Percentiles rank a stretch among this genome's conserved stretches.
These are phyloP conservation scores for Neonectria sp. DNA, from an alignment of 2,329 filamentous ascomycete species.

Conservation along the genomic window DNA sequence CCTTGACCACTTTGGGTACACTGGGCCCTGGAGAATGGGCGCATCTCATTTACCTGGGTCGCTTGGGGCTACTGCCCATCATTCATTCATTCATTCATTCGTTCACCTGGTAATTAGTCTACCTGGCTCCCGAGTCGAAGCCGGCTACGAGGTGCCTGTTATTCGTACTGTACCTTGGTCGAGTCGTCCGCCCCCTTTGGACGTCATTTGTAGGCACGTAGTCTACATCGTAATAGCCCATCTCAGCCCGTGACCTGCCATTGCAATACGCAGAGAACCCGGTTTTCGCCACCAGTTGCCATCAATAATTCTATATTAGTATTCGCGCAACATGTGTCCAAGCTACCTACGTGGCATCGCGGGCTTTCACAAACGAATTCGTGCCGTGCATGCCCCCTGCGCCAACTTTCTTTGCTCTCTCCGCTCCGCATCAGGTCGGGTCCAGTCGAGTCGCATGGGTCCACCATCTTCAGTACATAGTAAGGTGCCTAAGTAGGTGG, in stretches of 20 bases:
- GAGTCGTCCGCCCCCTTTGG: not conserved
- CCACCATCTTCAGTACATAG: not conserved
- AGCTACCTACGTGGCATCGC: conserved; percentile 28
- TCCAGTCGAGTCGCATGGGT: conserved; percentile 20
- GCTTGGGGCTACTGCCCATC: conserved; percentile 11
- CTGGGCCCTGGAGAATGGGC: conserved; percentile 20
- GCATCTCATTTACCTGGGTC: conserved; percentile 29
- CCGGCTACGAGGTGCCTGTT: conserved; percentile 1
- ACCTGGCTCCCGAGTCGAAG: not conserved
- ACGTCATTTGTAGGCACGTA: not conserved
- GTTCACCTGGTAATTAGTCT: not conserved
- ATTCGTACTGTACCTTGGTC: not conserved
- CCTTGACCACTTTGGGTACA: conserved; percentile 27
- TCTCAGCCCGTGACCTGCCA: no score
- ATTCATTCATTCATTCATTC: not conserved
- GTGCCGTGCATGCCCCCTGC: conserved; percentile 16
- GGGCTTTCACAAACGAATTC: conserved; percentile 22
- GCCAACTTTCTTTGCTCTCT: conserved; percentile 19
- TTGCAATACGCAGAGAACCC: not conserved
- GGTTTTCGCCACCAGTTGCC: not conserved
- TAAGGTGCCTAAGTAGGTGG: conserved; percentile 11
- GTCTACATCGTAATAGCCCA: no score
- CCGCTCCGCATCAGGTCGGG: conserved; percentile 23
- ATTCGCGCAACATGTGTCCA: conserved; percentile 4
- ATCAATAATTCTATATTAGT: not conserved